Evolutionary conservation across 129 eudicot genomes (phyloP).

Genomic region (Flaveria linearis): DNA sequence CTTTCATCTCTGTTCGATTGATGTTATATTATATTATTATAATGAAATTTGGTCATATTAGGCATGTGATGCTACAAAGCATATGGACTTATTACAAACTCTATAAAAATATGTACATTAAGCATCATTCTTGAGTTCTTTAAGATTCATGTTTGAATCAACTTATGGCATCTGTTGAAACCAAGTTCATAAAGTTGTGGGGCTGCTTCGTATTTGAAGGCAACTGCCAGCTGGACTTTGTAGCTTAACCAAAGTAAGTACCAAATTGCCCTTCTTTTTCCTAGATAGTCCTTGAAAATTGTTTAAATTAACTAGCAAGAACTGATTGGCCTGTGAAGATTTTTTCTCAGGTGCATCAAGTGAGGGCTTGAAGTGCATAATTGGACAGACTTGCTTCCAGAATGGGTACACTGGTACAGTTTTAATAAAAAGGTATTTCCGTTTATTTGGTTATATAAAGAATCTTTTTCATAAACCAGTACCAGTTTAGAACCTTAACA

Average conservation of each 20-base stretch:
- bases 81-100: not conserved
- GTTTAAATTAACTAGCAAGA: not conserved
- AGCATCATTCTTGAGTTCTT: conserved; percentile 14
- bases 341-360: not conserved
- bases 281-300: conserved; percentile 5
- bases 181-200: conserved; percentile 6
- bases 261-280: conserved; percentile 2
- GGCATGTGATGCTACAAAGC: not conserved
- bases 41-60: conserved; percentile 7
- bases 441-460: conserved; percentile 12
- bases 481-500: conserved; percentile 18
- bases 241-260: conserved; percentile 22
- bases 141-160: conserved; percentile 16
- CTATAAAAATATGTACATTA: conserved; percentile 23
- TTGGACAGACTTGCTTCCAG: conserved; percentile 18
- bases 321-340: not conserved
- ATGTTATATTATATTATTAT: conserved; percentile 6
- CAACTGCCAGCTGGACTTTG: conserved; percentile 9
- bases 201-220: conserved; percentile 15
- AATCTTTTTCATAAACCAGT: not conserved
- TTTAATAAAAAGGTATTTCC: conserved; percentile 21
- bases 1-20: conserved; percentile 7
- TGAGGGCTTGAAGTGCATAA: conserved; percentile 6
- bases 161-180: conserved; percentile 6
- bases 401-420: not conserved